A percentile compares a stretch with the other conserved stretches of the same genome.
These are phyloP conservation scores for Cystoderma amianthinum DNA, from an alignment of 768 basidiomycete species.

Conservation along the genomic window DNA sequence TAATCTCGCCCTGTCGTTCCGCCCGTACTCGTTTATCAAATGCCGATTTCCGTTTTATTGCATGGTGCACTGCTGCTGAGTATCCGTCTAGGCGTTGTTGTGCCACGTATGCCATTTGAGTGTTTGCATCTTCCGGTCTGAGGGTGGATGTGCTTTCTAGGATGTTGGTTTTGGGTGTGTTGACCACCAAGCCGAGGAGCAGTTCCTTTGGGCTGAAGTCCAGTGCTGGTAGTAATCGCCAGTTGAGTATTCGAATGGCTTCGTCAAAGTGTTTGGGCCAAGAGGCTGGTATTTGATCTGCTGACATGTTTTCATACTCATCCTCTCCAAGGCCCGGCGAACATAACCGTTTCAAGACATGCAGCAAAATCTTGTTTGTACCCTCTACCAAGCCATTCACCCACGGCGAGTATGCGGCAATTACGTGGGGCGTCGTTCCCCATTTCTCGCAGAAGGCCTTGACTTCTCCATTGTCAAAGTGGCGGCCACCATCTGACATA, in stretches of 20 bases:
- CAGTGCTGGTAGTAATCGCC: constrained; percentile 1
- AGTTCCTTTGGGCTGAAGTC: constrained; percentile 4
- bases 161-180: neutral
- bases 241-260: constrained; percentile 11
- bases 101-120: constrained; percentile 4
- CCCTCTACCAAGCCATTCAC: constrained; percentile 28
- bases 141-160: neutral
- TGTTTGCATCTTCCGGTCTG: neutral
- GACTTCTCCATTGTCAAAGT: constrained; percentile 28
- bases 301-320: constrained; percentile 8
- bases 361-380: constrained; percentile 22
- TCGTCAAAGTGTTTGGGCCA: constrained; percentile 25
- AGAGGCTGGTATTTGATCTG: constrained; percentile 11
- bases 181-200: constrained; percentile 3
- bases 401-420: constrained; percentile 31
- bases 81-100: constrained; percentile 4
- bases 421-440: constrained; percentile 11
- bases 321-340: constrained; percentile 22
- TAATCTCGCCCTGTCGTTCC: constrained; percentile 6
- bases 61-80: constrained; percentile 10
- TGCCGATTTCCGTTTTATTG: constrained; percentile 11
- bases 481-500: constrained; percentile 27
- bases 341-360: constrained; percentile 19
- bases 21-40: constrained; percentile 16
- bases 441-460: constrained; percentile 13